Evolutionary conservation across 306 rosid species (phyloP), one percentile per base, ranked within the genome.

Genomic region (Fragaria vesca): DNA sequence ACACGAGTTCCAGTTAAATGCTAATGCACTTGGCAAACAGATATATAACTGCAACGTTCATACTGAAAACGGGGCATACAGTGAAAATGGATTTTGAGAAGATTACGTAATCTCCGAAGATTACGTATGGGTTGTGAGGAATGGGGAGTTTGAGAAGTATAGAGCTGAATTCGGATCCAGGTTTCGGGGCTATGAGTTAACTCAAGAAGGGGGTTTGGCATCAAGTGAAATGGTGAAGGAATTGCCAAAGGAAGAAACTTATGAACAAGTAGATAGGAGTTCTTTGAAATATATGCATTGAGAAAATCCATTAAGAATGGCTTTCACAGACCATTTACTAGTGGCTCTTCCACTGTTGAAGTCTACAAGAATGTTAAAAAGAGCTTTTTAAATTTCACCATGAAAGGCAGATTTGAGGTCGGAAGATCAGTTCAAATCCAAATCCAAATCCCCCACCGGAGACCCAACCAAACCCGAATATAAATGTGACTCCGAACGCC

Each of bases 221-320:
- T 62, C 61, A 86, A 48, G 75, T 75, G 81, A 67, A 57, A 65
- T 66, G 15, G 88, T 83, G 78, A 88, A 88, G 84, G 60, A 75
- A 12, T 76, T 71, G 58, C 38, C 77, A 72, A 70, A 58, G 45
- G 81, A 83, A 73, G 83, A 83, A 73, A 88, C 67, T 52, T 62
- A 54, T 76, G 85, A 72, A 76, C 83, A 75, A 52, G 66, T 50
- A 66, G 78, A 54, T 45, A 75, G 77, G 52, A 65, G 85, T 62
- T 76, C 75, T 72, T 69, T 57, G n/a, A 82, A 71, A 3, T 32
- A 81, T 85, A 80, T 32, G 79, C 73, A 71, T 80, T 85, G 78
- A 85, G 83, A 84, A 90, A 85, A 84, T 81, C 79, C 60, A 38
- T 72, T 32, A 82, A 72, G 60, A 80, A 83, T 77, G 91, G 76